Conservation (phyloP, 768 basidiomycete species). For the Tephrocybe sp. region DNA sequence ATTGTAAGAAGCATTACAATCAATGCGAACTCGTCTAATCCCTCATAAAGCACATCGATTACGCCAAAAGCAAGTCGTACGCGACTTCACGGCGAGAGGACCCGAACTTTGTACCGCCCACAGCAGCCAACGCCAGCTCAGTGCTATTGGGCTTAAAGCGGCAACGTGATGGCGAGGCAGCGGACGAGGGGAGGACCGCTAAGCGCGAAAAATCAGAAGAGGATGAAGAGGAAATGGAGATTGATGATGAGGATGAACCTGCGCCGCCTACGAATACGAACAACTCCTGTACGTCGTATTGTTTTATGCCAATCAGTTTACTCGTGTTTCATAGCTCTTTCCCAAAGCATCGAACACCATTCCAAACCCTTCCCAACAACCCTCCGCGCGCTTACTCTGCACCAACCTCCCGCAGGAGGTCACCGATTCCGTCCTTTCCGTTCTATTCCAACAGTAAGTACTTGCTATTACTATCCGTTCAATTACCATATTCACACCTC, state of each 20-base stretch:
- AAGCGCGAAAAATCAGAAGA: constrained; percentile 74
- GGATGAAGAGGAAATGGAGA: constrained; percentile 92
- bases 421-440: constrained; percentile 79
- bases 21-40: constrained; percentile 7
- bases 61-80: constrained; percentile 87
- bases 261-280: constrained; percentile 35
- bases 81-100: constrained; percentile 80
- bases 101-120: constrained; percentile 75
- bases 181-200: constrained; percentile 48
- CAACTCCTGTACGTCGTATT: constrained; percentile 45
- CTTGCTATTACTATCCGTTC: not conserved
- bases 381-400: constrained; percentile 65
- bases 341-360: constrained; percentile 36
- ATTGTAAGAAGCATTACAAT: constrained; percentile 55
- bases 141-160: constrained; percentile 58
- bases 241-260: constrained; percentile 82
- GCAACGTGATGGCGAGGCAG: constrained; percentile 59
- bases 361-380: constrained; percentile 50
- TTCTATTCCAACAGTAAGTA: constrained; percentile 89
- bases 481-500: not conserved
- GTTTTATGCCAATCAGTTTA: constrained; percentile 23
- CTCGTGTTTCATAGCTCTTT: constrained; percentile 28
- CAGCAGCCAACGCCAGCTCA: constrained; percentile 56
- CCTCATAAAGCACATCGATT: constrained; percentile 74
- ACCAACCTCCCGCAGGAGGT: constrained; percentile 91